Evolutionary conservation across 2,329 filamentous ascomycete genomes (phyloP).

Genomic region (Hirsutella rhossiliensis): DNA sequence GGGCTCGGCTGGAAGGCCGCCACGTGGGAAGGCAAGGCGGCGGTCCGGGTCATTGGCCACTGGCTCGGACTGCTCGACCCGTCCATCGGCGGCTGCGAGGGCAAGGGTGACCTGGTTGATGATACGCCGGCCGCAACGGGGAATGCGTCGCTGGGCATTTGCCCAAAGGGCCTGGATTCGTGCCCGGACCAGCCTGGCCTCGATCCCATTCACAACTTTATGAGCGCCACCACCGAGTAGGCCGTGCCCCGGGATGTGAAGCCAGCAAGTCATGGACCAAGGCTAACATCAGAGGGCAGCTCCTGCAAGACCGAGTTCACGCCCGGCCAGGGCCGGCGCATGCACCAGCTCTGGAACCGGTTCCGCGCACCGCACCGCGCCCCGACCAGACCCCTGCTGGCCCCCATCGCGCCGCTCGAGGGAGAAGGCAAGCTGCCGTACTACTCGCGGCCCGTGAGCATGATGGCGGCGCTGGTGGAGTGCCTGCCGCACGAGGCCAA

Average conservation of each 20-base stretch:
- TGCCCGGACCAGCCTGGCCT: constrained; percentile 13
- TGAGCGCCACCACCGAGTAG: constrained; percentile 30
- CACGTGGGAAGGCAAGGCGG: not conserved
- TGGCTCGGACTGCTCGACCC: not conserved
- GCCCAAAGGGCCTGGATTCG: not conserved
- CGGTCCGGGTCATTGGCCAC: not conserved
- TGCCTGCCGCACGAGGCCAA: not conserved
- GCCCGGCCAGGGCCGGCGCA: constrained; percentile 5
- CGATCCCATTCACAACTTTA: constrained; percentile 26
- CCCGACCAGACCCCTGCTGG: not conserved
- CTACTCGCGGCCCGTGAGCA: not conserved
- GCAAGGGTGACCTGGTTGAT: not conserved
- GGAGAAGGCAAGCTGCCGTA: not conserved
- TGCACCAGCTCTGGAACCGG: constrained; percentile 4
- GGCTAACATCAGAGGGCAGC: constrained; percentile 9
- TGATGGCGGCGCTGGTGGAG: not conserved
- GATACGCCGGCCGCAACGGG: not conserved
- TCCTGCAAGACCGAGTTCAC: constrained; percentile 6
- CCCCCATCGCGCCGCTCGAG: not conserved
- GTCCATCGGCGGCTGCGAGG: not conserved
- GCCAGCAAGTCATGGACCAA: constrained; percentile 8
- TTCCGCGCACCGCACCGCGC: not conserved
- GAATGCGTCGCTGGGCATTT: not conserved
- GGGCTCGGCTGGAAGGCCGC: not conserved
- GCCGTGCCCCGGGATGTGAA: constrained; percentile 1